Evolutionary conservation across 176 grass and related monocot genomes (phyloP).

Genomic region (Leersia perrieri): DNA sequence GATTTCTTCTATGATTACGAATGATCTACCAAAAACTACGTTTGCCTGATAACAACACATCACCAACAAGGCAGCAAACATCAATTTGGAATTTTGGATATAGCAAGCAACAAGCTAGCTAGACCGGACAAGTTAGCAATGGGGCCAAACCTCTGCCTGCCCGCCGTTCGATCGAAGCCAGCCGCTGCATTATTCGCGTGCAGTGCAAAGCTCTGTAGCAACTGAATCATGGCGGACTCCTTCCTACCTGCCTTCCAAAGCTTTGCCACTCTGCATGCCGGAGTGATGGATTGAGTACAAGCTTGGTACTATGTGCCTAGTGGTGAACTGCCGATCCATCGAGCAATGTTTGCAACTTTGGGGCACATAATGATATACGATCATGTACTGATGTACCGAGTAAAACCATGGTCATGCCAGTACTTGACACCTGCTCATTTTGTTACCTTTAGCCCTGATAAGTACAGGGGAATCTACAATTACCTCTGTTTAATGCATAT

Average conservation of each 20-base stretch:
- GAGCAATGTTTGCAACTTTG: neutral
- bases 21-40: neutral
- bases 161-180: neutral
- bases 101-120: neutral
- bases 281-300: neutral
- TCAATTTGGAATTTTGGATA: neutral
- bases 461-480: neutral
- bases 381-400: neutral
- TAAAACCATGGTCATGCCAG: neutral
- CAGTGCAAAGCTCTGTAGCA: neutral
- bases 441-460: neutral
- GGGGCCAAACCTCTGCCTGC: neutral
- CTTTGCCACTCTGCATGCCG: neutral
- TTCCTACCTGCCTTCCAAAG: neutral
- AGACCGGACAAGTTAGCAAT: neutral
- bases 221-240: neutral
- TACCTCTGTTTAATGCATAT: neutral
- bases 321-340: neutral
- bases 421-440: neutral
- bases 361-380: slow-evolving; percentile 21
- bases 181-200: neutral
- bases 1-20: neutral
- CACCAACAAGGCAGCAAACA: slow-evolving; percentile 4
- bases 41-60: neutral
- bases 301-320: neutral